Evolutionary conservation across 2,329 filamentous ascomycete genomes (phyloP), one percentile per base, ranked within the genome.

Genomic region (Sarocladiaceae sp.): DNA sequence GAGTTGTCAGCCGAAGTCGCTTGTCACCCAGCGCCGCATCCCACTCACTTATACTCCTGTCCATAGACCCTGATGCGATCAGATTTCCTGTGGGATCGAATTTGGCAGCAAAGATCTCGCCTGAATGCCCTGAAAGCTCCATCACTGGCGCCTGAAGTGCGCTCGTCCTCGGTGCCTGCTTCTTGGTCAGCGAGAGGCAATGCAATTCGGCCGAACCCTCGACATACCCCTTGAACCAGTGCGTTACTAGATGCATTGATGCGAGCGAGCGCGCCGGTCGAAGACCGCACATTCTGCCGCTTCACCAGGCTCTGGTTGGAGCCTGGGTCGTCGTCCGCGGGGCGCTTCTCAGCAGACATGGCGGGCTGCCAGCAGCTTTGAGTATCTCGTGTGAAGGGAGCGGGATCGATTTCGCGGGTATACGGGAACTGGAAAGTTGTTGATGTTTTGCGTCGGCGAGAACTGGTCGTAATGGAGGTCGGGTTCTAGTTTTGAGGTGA

Each of bases 21-120:
- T 16, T 2, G 9, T 4, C n/a, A 16, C 21, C 19, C 31, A 12
- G 10, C 29, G 4, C 6, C 2, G 15, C 5, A 31, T 33, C 1
- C 5, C 19, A 68, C 83, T 47, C 69, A 94, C 88, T 73, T 55
- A 98, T 93, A 47, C 82, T 87, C 55, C 90, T 79, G 61, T 98
- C 93, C 87, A 96, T 95, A 11, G 88, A 93, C 7, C 88, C 91
- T 2, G 93, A 97, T 33, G 93, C 93, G 55, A 97, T 93, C 51
- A 88, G 74, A 50, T 89, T 84, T 33, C 90, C 91, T 2, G 85
- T 85, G 3, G 88, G 85, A 59, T 96, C 88, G 59, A 98, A 98
- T 59, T 87, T 84, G 40, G 88, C 85, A 19, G 88, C 76, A 60
- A 97, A 97, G 39, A 98, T 80, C 68, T 98, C 93, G 16, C 88